These are phyloP conservation scores for Lactarius indigo DNA, from an alignment of 768 basidiomycete species.

Conservation along the genomic window DNA sequence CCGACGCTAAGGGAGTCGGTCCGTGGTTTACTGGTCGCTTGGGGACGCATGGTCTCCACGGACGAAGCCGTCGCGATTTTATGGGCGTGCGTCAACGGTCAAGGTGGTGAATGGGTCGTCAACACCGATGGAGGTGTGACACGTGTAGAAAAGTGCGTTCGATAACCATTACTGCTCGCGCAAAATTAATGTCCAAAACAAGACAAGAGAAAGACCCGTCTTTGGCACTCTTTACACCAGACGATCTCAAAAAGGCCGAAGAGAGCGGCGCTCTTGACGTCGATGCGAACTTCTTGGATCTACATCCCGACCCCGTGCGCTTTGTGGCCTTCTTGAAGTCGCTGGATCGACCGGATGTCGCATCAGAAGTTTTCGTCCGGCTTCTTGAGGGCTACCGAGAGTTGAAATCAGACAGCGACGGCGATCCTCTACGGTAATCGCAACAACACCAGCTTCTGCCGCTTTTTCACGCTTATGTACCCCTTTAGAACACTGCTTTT, in stretches of 20 bases:
- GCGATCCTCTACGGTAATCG: slow-evolving; percentile 52
- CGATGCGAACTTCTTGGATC: slow-evolving; percentile 55
- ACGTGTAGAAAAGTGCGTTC: slow-evolving; percentile 43
- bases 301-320: slow-evolving; percentile 73
- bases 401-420: slow-evolving; percentile 36
- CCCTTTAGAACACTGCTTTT: slow-evolving; percentile 58
- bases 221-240: slow-evolving; percentile 50
- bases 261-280: slow-evolving; percentile 43
- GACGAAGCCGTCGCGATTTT: slow-evolving; percentile 52
- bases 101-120: slow-evolving; percentile 52
- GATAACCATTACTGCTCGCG: background rate
- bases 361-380: slow-evolving; percentile 68
- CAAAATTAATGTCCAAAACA: background rate
- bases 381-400: slow-evolving; percentile 66
- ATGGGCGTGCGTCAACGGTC: slow-evolving; percentile 54
- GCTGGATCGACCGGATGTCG: slow-evolving; percentile 64
- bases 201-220: slow-evolving; percentile 28
- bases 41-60: slow-evolving; percentile 63
- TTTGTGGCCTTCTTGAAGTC: slow-evolving; percentile 64
- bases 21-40: slow-evolving; percentile 60
- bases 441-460: background rate
- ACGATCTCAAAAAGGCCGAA: slow-evolving; percentile 40
- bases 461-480: background rate
- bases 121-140: slow-evolving; percentile 51
- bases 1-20: slow-evolving; percentile 59